phyloP scores from a whole-genome alignment of 768 basidiomycete genomes.

The Psilocybe tampanensis region DNA sequence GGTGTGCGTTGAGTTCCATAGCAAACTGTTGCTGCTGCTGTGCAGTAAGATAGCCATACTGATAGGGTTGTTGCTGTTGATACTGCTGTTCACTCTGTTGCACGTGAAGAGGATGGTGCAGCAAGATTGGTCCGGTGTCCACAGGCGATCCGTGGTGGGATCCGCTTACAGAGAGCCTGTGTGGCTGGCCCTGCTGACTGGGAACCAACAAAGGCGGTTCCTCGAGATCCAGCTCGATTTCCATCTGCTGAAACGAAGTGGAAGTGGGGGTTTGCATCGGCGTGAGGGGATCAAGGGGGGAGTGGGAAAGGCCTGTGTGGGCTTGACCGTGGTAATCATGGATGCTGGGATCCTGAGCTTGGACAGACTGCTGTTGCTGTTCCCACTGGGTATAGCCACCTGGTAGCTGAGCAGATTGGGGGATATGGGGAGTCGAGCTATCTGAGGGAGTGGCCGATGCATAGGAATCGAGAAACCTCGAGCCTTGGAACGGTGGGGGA shows the following conservation, averaged over 20 bases:
- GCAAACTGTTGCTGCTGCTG: conserved; percentile 6
- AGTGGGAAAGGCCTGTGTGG: conserved; percentile 19
- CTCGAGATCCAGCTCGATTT: conserved; percentile 33
- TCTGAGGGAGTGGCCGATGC: background rate
- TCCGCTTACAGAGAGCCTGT: background rate
- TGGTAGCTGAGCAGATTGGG: background rate
- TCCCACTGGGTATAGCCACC: conserved; percentile 38
- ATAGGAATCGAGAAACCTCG: background rate
- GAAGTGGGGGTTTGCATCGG: conserved; percentile 26
- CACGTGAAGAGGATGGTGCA: conserved; percentile 25
- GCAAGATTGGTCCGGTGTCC: conserved; percentile 33
- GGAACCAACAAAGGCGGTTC: conserved; percentile 32
- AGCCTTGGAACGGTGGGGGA: background rate
- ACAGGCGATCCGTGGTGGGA: no score
- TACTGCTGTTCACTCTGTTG: conserved; percentile 14
- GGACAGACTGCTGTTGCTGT: conserved; percentile 38
- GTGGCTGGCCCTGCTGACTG: conserved; percentile 9
- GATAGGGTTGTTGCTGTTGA: background rate
- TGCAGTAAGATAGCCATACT: background rate
- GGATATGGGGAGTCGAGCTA: conserved; percentile 3
- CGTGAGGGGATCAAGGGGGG: conserved; percentile 13
- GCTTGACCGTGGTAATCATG: conserved; percentile 15
- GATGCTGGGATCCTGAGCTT: conserved; percentile 30
- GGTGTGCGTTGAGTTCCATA: background rate
- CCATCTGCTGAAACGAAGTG: conserved; percentile 24